Percentiles rank a stretch among this genome's conserved stretches.
Conservation (phyloP, 768 basidiomycete species). For the Mycena alexandri region DNA sequence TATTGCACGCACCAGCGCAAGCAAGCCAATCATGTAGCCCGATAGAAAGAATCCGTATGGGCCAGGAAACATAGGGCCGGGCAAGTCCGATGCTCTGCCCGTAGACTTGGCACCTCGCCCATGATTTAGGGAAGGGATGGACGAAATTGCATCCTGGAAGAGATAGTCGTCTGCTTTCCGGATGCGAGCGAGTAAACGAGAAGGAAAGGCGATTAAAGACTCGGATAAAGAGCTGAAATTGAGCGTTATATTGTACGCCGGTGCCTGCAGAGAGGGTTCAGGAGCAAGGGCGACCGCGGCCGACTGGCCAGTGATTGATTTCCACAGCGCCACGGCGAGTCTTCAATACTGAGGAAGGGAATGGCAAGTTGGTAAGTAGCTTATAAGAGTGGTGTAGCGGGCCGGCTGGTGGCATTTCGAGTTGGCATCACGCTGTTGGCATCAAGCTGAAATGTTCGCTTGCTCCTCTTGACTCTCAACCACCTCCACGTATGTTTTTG, state of each 20-base stretch:
- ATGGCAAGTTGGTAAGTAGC: no score
- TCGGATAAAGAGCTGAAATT: conserved; percentile 62
- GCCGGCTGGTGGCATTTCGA: no score
- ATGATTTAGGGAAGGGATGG: conserved; percentile 20
- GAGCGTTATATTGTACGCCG: conserved; percentile 55
- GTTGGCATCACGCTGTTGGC: no score
- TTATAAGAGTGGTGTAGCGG: no score
- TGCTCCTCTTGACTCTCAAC: not conserved
- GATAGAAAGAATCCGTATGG: conserved; percentile 83
- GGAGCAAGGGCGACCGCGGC: conserved; percentile 30
- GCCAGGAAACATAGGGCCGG: conserved; percentile 57
- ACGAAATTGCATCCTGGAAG: conserved; percentile 37
- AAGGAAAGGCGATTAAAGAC: conserved; percentile 58
- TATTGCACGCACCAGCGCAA: conserved; percentile 67
- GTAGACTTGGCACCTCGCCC: conserved; percentile 27
- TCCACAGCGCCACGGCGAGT: conserved; percentile 37
- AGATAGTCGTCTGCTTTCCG: conserved; percentile 50
- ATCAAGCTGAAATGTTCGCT: no score
- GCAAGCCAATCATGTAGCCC: conserved; percentile 75
- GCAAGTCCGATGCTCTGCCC: conserved; percentile 27
- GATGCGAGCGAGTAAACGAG: conserved; percentile 54
- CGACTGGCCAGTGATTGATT: conserved; percentile 34
- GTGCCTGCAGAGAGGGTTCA: conserved; percentile 26
- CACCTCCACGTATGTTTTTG: not conserved
- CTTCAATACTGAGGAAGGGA: no score